phyloP scores from a whole-genome alignment of 257 asterid genomes.

The Solanum ossicruentum region DNA sequence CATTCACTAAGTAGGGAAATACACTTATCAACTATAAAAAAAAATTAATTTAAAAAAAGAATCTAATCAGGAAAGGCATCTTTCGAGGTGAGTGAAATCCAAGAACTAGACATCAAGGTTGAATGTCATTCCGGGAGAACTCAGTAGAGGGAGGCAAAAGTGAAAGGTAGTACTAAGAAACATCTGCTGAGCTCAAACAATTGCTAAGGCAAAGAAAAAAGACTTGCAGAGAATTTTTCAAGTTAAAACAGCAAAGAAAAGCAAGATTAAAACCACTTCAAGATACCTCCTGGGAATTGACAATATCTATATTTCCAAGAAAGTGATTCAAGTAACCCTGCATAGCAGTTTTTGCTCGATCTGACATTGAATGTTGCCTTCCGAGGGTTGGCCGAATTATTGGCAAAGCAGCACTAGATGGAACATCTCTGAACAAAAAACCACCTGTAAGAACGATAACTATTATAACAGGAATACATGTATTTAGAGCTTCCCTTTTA shows the following conservation, averaged over 20 bases:
- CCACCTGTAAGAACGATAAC: conserved; percentile 78
- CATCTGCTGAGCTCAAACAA: background rate
- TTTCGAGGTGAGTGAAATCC: background rate
- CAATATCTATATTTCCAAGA: conserved; percentile 80
- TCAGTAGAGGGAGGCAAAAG: background rate
- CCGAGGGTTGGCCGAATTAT: conserved; percentile 88
- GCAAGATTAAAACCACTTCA: background rate
- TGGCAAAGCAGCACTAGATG: conserved; percentile 94
- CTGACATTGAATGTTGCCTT: conserved; percentile 87
- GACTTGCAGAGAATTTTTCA: background rate
- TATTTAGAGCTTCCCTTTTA: conserved; percentile 20
- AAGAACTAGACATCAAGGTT: background rate
- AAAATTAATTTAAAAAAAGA: background rate
- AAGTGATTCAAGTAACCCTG: conserved; percentile 96
- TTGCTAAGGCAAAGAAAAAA: background rate
- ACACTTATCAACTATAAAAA: background rate
- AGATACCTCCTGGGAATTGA: conserved; percentile 77
- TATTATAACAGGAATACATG: conserved; percentile 52
- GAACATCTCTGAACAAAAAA: conserved; percentile 99
- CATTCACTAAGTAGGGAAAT: background rate
- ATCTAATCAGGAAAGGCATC: background rate
- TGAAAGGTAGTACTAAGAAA: background rate
- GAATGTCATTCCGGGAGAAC: background rate
- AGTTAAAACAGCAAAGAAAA: background rate
- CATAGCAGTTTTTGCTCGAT: conserved; percentile 80